Percentiles rank a stretch among this genome's conserved stretches.
Evolutionary conservation across 1,139 yeast genomes (phyloP).

Genomic region (Debaryomyces psychrophilus): DNA sequence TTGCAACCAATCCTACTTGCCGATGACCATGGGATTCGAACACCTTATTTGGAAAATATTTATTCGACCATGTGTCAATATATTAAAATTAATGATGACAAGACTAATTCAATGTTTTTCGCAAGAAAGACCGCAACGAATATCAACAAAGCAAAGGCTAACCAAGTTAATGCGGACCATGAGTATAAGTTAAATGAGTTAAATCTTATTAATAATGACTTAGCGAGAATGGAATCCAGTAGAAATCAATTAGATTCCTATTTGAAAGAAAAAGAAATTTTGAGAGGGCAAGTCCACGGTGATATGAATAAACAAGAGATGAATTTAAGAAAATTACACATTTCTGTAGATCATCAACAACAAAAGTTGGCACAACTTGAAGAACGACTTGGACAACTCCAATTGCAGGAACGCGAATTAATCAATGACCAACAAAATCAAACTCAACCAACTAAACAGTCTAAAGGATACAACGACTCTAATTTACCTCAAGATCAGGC

Average conservation of each 20-base stretch:
- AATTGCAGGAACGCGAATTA: slow-evolving; percentile 22
- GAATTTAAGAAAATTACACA: slow-evolving; percentile 18
- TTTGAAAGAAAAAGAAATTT: slow-evolving; percentile 27
- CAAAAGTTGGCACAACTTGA: slow-evolving; percentile 17
- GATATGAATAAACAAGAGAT: slow-evolving; percentile 23
- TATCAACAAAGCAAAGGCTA: slow-evolving; percentile 10
- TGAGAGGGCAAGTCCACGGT: slow-evolving; percentile 24
- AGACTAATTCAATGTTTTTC: slow-evolving; percentile 37
- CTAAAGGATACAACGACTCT: not conserved
- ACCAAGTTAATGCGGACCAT: slow-evolving; percentile 12
- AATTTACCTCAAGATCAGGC: not conserved
- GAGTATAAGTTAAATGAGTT: slow-evolving; percentile 23
- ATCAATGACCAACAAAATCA: slow-evolving; percentile 1
- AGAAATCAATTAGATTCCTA: slow-evolving; percentile 23
- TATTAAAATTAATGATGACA: slow-evolving; percentile 48
- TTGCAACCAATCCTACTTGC: slow-evolving; percentile 86
- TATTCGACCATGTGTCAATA: slow-evolving; percentile 79
- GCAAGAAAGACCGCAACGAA: slow-evolving; percentile 23
- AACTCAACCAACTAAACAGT: not conserved
- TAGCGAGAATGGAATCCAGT: slow-evolving; percentile 25
- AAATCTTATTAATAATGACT: slow-evolving; percentile 24
- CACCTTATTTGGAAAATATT: slow-evolving; percentile 86
- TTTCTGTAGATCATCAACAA: slow-evolving; percentile 20
- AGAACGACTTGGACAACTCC: slow-evolving; percentile 34
- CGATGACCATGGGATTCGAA: slow-evolving; percentile 80